Evolutionary conservation across 441 rosid species (phyloP), one percentile per base, ranked within the genome.

Genomic region (Omphalea diandra): DNA sequence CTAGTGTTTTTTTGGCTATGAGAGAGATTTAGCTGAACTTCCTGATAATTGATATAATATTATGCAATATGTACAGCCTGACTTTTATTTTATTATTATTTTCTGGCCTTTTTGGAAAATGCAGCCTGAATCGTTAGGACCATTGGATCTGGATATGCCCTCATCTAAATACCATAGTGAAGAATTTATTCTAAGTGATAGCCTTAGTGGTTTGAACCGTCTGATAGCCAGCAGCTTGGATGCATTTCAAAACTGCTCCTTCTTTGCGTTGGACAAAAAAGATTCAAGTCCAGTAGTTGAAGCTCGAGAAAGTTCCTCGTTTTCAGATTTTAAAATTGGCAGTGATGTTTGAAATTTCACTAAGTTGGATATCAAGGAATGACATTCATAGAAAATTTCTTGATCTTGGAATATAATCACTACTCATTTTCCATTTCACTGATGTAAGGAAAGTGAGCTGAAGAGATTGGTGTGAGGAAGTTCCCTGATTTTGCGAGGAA

Each of bases 141-240:
- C 88, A 10, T 77, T 90, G 49, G 98, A 90, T 79, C 79, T 90
- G 73, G 98, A 90, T 65, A 73, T 83, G 35, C 87, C 85, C 64
- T 80, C 95, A n/a, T 80, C 88, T 14, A 93, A 86, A 83, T 89
- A 88, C 81, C 83, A 67, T 5, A 72, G 76, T 1, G 98, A 93
- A 70, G 97, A 90, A 68, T 49, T 92, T 52, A 83, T 86, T 63
- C 76, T 89, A 63, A 75, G 89, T 38, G 96, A 95, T 61, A 93
- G 98, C 83, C 90, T 93, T 22, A 87, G 97, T 29, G 87, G 92
- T 72, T 81, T 95, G 80, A 95, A 84, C 83, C 90, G 93, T 75
- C 83, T 93, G 68, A 88, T 93, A 73, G 98, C 95, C 26, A 95
- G 88, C 79, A 95, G 98, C 75, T 88, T 92, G 60, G 99, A 95